Percentiles rank a stretch among this genome's conserved stretches.
phyloP scores from a whole-genome alignment of 129 eudicot species.

The Oenanthe sinensis region DNA sequence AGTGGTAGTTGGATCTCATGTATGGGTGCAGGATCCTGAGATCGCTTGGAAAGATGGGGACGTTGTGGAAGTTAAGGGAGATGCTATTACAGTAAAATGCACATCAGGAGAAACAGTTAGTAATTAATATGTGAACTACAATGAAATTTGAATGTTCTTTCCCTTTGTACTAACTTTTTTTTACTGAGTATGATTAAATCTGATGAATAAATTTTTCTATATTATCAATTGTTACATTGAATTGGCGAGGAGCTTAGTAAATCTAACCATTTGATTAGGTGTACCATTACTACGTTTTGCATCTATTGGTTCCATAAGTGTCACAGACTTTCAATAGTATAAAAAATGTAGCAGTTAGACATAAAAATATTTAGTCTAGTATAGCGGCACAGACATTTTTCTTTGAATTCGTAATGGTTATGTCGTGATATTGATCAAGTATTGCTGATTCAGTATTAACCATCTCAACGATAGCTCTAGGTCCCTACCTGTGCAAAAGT shows the following conservation, averaged over 20 bases:
- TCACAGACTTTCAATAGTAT: not conserved
- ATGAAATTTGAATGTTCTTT: not conserved
- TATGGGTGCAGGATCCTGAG: conserved; percentile 82
- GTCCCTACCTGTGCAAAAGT: not conserved
- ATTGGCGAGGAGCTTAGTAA: not conserved
- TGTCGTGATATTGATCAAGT: not conserved
- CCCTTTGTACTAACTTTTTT: no score
- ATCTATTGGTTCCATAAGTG: not conserved
- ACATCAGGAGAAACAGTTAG: conserved; percentile 66
- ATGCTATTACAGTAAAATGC: conserved; percentile 44
- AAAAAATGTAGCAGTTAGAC: not conserved
- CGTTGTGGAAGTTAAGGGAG: conserved; percentile 53
- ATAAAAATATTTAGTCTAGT: not conserved
- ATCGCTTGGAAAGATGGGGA: conserved; percentile 91
- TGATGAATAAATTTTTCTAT: not conserved
- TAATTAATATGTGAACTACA: not conserved
- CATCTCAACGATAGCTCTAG: not conserved
- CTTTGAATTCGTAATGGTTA: not conserved
- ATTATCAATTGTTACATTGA: not conserved
- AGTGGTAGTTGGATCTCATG: conserved; percentile 69
- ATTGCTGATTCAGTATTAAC: not conserved
- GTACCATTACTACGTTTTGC: not conserved
- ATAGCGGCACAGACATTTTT: not conserved
- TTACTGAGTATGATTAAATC: not conserved
- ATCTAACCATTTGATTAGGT: no score